Percentiles rank a stretch among this genome's conserved stretches.
These are phyloP conservation scores for Quercus wislizeni DNA, from an alignment of 306 rosid species.

Conservation along the genomic window DNA sequence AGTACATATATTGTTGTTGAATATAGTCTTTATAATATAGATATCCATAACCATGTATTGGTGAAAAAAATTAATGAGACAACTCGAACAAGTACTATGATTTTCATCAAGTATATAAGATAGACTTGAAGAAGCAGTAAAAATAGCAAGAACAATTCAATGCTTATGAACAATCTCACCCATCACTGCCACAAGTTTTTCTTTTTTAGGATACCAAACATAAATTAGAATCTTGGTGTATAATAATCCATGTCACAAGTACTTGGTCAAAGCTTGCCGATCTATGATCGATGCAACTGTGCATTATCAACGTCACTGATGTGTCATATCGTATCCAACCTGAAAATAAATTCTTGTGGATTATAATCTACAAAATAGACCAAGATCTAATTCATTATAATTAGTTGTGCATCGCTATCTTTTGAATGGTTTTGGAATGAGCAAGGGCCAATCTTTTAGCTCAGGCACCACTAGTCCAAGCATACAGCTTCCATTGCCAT, in stretches of 20 bases:
- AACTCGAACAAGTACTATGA: no score
- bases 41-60: no score
- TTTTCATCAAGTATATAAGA: no score
- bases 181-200: slow-evolving; percentile 13
- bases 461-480: slow-evolving; percentile 29
- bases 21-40: no score
- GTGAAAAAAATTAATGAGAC: no score
- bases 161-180: not conserved
- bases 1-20: no score
- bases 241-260: slow-evolving; percentile 11
- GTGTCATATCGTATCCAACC: slow-evolving; percentile 15
- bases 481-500: slow-evolving; percentile 4
- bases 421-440: slow-evolving; percentile 16
- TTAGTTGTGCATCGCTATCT: slow-evolving; percentile 43
- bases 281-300: not conserved
- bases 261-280: slow-evolving; percentile 21
- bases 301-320: not conserved
- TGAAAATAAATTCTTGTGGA: slow-evolving; percentile 1
- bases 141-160: not conserved
- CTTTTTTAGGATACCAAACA: slow-evolving; percentile 21
- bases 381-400: not conserved
- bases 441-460: slow-evolving; percentile 31
- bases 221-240: slow-evolving; percentile 27
- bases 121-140: not conserved
- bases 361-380: not conserved